Evolutionary conservation across 768 basidiomycete genomes (phyloP).

Genomic region (Mycena epipterygia): DNA sequence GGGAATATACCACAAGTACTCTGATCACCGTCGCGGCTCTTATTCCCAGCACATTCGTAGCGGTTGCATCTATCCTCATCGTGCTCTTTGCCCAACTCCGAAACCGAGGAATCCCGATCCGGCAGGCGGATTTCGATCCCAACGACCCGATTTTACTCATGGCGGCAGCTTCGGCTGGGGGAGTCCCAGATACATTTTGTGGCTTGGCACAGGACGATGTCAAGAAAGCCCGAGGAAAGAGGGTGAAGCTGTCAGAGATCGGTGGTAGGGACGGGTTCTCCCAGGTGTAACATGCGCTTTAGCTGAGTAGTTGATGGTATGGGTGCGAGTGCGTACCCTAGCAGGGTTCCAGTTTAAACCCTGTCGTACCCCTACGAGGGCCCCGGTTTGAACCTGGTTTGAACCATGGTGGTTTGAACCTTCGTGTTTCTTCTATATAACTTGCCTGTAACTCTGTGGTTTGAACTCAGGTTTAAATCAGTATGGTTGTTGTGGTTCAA

Average conservation of each 20-base stretch:
- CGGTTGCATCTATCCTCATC: not conserved
- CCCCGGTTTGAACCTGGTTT: too few relatives aligned
- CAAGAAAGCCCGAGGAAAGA: not conserved
- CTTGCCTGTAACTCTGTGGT: too few relatives aligned
- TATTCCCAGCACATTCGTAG: slow-evolving; percentile 2
- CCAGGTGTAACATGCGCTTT: too few relatives aligned
- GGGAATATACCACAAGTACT: not conserved
- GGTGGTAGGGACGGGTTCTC: slow-evolving; percentile 1
- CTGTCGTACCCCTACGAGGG: too few relatives aligned
- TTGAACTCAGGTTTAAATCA: too few relatives aligned
- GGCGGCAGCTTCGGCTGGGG: slow-evolving; percentile 24
- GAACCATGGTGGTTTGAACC: too few relatives aligned
- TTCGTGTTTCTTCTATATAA: too few relatives aligned
- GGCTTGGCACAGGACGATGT: not conserved
- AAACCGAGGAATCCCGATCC: not conserved
- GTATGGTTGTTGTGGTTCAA: too few relatives aligned
- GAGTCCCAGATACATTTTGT: slow-evolving; percentile 1
- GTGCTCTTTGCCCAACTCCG: not conserved
- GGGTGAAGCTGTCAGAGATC: not conserved
- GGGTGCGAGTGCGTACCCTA: too few relatives aligned
- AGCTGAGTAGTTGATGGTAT: too few relatives aligned
- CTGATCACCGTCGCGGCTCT: not conserved
- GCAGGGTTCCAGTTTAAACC: too few relatives aligned
- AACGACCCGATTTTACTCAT: slow-evolving; percentile 7
- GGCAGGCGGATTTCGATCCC: slow-evolving; percentile 13